Percentiles rank a stretch among this genome's conserved stretches.
Conservation (phyloP, 2,329 filamentous ascomycete genomes). For the Cladosporium sp. region DNA sequence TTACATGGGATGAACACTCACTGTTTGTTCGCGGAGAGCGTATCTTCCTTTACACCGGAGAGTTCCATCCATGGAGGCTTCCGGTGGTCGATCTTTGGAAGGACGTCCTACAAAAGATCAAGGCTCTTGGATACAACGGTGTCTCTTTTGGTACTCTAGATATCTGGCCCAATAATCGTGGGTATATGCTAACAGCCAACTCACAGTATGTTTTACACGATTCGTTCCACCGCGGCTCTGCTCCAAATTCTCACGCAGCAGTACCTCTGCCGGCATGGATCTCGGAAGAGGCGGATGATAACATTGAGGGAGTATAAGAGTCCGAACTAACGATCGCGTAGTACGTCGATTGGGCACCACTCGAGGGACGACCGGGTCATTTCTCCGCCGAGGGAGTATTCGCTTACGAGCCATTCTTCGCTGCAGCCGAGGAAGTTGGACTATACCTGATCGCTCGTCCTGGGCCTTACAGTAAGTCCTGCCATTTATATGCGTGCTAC, state of each 20-base stretch:
- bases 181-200: not conserved
- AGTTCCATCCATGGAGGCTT: slow-evolving; percentile 69
- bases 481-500: not conserved
- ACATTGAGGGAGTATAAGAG: not conserved
- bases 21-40: slow-evolving; percentile 69
- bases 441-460: slow-evolving; percentile 69
- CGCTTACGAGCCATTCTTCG: slow-evolving; percentile 72
- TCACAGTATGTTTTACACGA: not conserved
- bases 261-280: not conserved
- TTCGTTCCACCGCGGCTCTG: not conserved
- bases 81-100: slow-evolving; percentile 65
- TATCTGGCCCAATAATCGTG: not conserved
- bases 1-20: slow-evolving; percentile 49
- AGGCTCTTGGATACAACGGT: slow-evolving; percentile 74
- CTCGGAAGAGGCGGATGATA: not conserved
- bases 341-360: slow-evolving; percentile 74
- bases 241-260: not conserved
- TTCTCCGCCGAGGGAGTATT: slow-evolving; percentile 73
- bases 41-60: slow-evolving; percentile 70
- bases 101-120: slow-evolving; percentile 81
- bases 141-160: slow-evolving; percentile 60
- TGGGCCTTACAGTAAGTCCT: slow-evolving; percentile 25
- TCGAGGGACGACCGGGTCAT: slow-evolving; percentile 71
- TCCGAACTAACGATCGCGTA: not conserved
- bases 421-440: slow-evolving; percentile 69